These are phyloP conservation scores for Epichloe hybrida DNA, from an alignment of 2,329 filamentous ascomycete species.

Conservation along the genomic window DNA sequence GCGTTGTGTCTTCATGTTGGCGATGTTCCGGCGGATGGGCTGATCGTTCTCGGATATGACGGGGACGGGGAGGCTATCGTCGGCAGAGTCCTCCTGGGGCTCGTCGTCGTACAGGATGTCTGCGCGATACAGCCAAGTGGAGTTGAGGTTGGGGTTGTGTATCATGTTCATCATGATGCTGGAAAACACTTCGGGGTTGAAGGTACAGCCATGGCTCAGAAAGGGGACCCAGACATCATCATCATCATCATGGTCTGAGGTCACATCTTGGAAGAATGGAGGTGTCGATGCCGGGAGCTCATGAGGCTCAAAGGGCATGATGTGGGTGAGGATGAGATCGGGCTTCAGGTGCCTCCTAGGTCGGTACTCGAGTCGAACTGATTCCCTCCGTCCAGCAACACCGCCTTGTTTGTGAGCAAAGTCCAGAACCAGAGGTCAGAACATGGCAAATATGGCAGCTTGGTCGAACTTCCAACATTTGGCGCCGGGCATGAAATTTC, in stretches of 20 bases:
- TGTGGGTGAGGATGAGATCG: not conserved
- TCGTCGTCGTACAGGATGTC: conserved; percentile 45
- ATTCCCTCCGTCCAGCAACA: not conserved
- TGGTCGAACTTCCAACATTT: not conserved
- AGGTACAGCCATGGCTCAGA: conserved; percentile 44
- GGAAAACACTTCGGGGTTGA: conserved; percentile 48
- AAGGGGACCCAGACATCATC: conserved; percentile 37
- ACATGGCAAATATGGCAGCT: too few species aligned
- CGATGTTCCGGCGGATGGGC: conserved; percentile 10
- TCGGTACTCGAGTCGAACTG: not conserved
- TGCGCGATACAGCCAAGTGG: conserved; percentile 63
- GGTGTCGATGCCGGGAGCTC: conserved; percentile 14
- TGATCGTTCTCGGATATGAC: not conserved
- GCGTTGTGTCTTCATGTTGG: conserved; percentile 32
- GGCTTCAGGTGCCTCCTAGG: not conserved
- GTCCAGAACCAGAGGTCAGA: not conserved
- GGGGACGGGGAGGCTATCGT: not conserved
- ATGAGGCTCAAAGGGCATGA: conserved; percentile 17
- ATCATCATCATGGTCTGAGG: conserved; percentile 5
- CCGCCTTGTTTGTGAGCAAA: not conserved
- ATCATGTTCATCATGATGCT: conserved; percentile 62
- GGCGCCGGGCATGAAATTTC: not conserved
- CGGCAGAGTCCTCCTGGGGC: not conserved
- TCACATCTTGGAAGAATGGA: conserved; percentile 15
- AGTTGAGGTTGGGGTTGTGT: conserved; percentile 68